Base-by-base conservation (phyloP, 2,329 filamentous ascomycete genomes). In the Ilyonectria robusta region DNA sequence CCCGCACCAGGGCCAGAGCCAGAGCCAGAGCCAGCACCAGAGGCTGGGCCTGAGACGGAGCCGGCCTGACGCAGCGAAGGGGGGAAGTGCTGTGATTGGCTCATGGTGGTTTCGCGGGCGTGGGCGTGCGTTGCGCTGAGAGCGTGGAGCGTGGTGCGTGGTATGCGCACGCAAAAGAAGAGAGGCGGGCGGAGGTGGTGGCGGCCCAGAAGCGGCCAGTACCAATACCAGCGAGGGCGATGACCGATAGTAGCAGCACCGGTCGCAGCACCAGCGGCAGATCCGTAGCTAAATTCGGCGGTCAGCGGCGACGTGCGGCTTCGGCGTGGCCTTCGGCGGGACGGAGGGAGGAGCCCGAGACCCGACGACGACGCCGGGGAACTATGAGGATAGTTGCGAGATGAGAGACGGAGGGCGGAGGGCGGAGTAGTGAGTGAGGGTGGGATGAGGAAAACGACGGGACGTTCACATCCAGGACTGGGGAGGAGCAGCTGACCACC, bases 81-180 rank as follows among this genome's bases (percentile, higher is more conserved):
- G 70, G 80, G 75, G 48, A 78, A 78, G 53, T 78, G 79, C 72
- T 81, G 79, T 79, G 81, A 81, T 81, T 83, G 81, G 80, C 76
- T 81, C 81, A 83, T 83, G 53, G 67, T 65, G 67, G 47, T 65
- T 68, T 69, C 56, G 65, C 62, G 66, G 57, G 63, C 51, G 44
- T 21, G 21, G 21, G 21, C 47, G 47, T 50, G 47, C 47, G 47
- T 29, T 50, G 26, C 23, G 23, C 23, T 10, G 26, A 50, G 47
- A 50, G 26, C 47, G 15, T 50, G 23, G 19, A 21, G 21, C 21
- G 21, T 21, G 21, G 21, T 21, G 21, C 21, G 21, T 50, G 23
- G 19, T 47, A 19, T 17, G 47, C 37, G 37, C 37, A 40, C 17
- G 11, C 37, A 40, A 40, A 40, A 50, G 47, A 48, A 48, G 23